These are phyloP conservation scores for Coniochaeta sp. DNA, from an alignment of 2,329 filamentous ascomycete genomes.

Conservation along the genomic window DNA sequence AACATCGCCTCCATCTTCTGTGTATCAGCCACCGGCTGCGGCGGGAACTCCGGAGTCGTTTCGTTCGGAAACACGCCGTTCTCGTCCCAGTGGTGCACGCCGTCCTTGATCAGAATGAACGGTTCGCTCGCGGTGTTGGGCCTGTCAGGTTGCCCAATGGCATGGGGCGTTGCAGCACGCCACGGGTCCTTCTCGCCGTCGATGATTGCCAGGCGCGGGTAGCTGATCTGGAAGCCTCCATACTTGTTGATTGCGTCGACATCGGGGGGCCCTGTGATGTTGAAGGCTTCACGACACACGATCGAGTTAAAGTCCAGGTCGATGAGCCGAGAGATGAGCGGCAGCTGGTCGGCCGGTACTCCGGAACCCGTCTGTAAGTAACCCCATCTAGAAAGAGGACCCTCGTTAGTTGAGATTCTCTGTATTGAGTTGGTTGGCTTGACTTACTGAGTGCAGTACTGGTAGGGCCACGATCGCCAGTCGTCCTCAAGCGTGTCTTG, in stretches of 20 bases:
- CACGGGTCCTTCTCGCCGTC: conserved; percentile 77
- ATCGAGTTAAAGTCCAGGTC: conserved; percentile 55
- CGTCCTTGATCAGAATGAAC: conserved; percentile 65
- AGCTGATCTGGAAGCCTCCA: conserved; percentile 66
- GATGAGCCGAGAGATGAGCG: conserved; percentile 65
- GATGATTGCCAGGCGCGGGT: conserved; percentile 68
- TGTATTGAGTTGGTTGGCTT: not conserved
- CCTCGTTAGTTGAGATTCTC: not conserved
- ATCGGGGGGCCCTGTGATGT: conserved; percentile 57
- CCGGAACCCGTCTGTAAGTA: conserved; percentile 69
- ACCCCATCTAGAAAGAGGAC: conserved; percentile 53
- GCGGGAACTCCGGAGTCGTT: conserved; percentile 51
- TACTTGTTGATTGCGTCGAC: conserved; percentile 66
- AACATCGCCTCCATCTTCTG: conserved; percentile 54
- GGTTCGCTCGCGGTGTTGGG: conserved; percentile 59
- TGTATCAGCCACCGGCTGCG: conserved; percentile 47
- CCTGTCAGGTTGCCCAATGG: conserved; percentile 49
- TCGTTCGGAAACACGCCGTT: conserved; percentile 60
- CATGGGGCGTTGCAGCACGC: conserved; percentile 67
- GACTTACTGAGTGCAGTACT: conserved; percentile 47
- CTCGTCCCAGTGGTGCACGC: conserved; percentile 78
- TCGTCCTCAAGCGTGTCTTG: conserved; percentile 28
- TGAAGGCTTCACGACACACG: conserved; percentile 62
- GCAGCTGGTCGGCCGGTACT: conserved; percentile 55
- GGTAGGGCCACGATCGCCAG: conserved; percentile 44